Base-by-base conservation (phyloP, 192 early-diverging fungal species). In the Pilaira anomala region DNA sequence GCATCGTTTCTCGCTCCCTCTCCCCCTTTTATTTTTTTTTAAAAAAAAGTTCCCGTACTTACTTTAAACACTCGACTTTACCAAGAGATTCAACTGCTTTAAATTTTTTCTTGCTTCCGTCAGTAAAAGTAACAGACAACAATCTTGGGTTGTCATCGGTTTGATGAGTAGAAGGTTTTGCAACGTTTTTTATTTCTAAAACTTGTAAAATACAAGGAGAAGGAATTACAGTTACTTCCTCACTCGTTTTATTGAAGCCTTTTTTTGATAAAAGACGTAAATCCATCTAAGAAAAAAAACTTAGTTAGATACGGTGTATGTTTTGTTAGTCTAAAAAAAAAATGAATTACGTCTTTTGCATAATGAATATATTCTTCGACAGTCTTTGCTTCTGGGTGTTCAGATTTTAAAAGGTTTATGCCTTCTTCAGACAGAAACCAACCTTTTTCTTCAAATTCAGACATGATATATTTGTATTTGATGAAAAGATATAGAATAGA, bases 1-100 rank as follows among this genome's bases (percentile, higher is more conserved):
- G n/a, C n/a, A n/a, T n/a, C n/a, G n/a, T n/a, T n/a, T n/a, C n/a
- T 48, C 24, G 19, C 8, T 49, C 8, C 11, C 5, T 0, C 19
- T 8, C n/a, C n/a, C n/a, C n/a, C n/a, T n/a, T n/a, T n/a, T n/a
- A n/a, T n/a, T 9, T 6, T 22, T 18, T 18, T 25, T 48, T 16
- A 22, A n/a, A 3, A 53, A 21, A n/a, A 2, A 7, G 14, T 3
- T 22, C 1, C 12, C 1, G 13, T 29, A 46, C 14, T 51, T 46
- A 67, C 63, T 29, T 66, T 0, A 75, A 16, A 21, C 51, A 39
- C 19, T 71, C 64, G 18, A 69, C 44, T 40, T 63, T 30, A n/a
- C 68, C 73, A 70, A 36, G 33, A 9, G 33, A 55, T 33, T 75
- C 73, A n/a, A 63, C 52, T 1, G 68, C 69, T 63, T 58, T 69